Conservation (phyloP, 805 yeast species). For the Lipomyces chichibuensis region DNA sequence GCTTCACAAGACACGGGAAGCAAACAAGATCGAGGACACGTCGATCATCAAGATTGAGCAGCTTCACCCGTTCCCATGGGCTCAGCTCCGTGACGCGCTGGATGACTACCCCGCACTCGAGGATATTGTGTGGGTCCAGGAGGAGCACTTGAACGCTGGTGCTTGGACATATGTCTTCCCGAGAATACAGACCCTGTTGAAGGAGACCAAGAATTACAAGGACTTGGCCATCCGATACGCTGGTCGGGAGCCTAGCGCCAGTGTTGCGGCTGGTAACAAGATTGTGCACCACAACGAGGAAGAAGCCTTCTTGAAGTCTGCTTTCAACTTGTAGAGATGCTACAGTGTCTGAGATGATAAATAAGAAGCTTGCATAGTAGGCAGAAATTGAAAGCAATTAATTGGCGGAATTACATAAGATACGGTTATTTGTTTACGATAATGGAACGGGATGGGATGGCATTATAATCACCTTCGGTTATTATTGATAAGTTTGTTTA, state of each 20-base stretch:
- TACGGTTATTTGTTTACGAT: neutral
- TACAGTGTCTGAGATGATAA: too few relatives aligned
- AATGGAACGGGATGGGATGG: neutral
- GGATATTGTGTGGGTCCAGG: slow-evolving; percentile 97
- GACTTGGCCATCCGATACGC: slow-evolving; percentile 73
- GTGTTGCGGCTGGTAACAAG: slow-evolving; percentile 98
- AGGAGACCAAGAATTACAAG: slow-evolving; percentile 71
- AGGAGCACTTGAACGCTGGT: slow-evolving; percentile 98
- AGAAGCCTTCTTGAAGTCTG: slow-evolving; percentile 79
- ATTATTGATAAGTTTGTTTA: neutral
- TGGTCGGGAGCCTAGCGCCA: slow-evolving; percentile 97
- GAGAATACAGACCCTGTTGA: slow-evolving; percentile 75
- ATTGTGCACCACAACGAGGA: slow-evolving; percentile 86
- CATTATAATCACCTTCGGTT: neutral
- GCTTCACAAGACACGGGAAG: slow-evolving; percentile 83
- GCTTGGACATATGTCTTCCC: slow-evolving; percentile 79
- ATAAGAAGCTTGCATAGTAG: too few relatives aligned
- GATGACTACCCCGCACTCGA: slow-evolving; percentile 77
- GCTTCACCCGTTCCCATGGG: slow-evolving; percentile 98
- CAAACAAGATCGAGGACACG: slow-evolving; percentile 74
- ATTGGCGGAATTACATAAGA: too few relatives aligned
- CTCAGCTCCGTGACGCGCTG: slow-evolving; percentile 83
- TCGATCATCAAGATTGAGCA: slow-evolving; percentile 92
- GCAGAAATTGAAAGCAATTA: too few relatives aligned
- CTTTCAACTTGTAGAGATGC: slow-evolving; percentile 49